These are phyloP conservation scores for Poteriospumella lacustris DNA, from an alignment of 108 stramenopile genomes.

Conservation along the genomic window DNA sequence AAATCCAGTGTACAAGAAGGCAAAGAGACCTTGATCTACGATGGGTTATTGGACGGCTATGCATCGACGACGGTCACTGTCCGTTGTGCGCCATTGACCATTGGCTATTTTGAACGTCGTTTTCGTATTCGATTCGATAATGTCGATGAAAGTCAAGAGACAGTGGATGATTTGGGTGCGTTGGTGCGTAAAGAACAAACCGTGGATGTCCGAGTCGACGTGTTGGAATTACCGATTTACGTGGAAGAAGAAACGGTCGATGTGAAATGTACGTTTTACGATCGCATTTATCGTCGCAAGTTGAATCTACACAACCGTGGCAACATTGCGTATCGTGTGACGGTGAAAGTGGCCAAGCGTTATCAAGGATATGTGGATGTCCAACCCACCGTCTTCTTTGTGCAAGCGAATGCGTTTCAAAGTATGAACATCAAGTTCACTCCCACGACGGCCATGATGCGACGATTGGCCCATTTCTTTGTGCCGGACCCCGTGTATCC, in stretches of 20 bases:
- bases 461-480: not conserved
- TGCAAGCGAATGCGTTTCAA: not conserved
- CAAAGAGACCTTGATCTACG: not conserved
- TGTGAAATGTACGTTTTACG: conserved; percentile 47
- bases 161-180: conserved; percentile 29
- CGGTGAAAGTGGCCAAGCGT: not conserved
- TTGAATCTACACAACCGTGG: conserved; percentile 52
- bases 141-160: not conserved
- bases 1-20: too few relatives aligned
- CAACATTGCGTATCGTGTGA: conserved; percentile 37
- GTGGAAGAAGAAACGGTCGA: conserved; percentile 42
- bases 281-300: conserved; percentile 54
- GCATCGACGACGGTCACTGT: conserved; percentile 34
- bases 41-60: conserved; percentile 45
- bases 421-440: conserved; percentile 44
- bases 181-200: conserved; percentile 26
- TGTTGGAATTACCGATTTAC: conserved; percentile 40
- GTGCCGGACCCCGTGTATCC: not conserved
- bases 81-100: conserved; percentile 45
- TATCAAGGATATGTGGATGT: conserved; percentile 31
- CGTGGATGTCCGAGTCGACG: conserved; percentile 28
- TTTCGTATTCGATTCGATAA: conserved; percentile 9
- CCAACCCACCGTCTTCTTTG: not conserved
- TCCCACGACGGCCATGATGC: conserved; percentile 32
- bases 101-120: conserved; percentile 22